These are phyloP conservation scores for Ogataea wickerhamii DNA, from an alignment of 805 yeast species.

Conservation along the genomic window DNA sequence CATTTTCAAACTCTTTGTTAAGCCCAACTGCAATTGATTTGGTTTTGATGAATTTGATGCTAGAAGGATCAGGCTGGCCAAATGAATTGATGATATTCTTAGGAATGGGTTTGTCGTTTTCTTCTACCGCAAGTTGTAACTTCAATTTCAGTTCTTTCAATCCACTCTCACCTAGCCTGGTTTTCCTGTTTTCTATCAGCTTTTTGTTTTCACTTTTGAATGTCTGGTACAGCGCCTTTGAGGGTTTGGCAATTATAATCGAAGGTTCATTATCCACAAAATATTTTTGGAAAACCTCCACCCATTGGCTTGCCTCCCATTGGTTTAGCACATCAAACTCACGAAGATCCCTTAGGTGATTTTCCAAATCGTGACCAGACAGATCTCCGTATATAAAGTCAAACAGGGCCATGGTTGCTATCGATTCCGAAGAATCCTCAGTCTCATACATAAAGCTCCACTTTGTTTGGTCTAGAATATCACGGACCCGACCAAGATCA, in stretches of 20 bases:
- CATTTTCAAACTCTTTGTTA: constrained; percentile 34
- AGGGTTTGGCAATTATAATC: constrained; percentile 70
- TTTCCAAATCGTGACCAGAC: constrained; percentile 54
- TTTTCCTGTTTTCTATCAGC: constrained; percentile 46
- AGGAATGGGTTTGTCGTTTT: constrained; percentile 79
- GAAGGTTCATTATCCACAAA: constrained; percentile 62
- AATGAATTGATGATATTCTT: constrained; percentile 56
- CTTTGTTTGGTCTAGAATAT: constrained; percentile 61
- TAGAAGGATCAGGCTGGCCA: constrained; percentile 69
- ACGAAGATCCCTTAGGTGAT: constrained; percentile 50
- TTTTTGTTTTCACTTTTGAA: constrained; percentile 50
- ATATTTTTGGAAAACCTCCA: constrained; percentile 44
- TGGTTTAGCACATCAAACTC: constrained; percentile 55
- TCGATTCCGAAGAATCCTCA: constrained; percentile 58
- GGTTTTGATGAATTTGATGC: constrained; percentile 69
- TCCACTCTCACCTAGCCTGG: constrained; percentile 56
- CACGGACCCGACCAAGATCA: constrained; percentile 63
- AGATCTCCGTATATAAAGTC: constrained; percentile 78
- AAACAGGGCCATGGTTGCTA: constrained; percentile 64
- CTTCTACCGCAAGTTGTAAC: constrained; percentile 58
- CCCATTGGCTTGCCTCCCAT: constrained; percentile 75
- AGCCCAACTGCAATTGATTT: constrained; percentile 58
- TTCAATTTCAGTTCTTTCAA: constrained; percentile 46
- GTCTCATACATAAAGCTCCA: constrained; percentile 57
- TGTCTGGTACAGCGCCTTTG: constrained; percentile 50